A percentile compares a stretch with the other conserved stretches of the same genome.
These are phyloP conservation scores for Podospora pseudoanserina DNA, from an alignment of 495 filamentous ascomycete species.

Conservation along the genomic window DNA sequence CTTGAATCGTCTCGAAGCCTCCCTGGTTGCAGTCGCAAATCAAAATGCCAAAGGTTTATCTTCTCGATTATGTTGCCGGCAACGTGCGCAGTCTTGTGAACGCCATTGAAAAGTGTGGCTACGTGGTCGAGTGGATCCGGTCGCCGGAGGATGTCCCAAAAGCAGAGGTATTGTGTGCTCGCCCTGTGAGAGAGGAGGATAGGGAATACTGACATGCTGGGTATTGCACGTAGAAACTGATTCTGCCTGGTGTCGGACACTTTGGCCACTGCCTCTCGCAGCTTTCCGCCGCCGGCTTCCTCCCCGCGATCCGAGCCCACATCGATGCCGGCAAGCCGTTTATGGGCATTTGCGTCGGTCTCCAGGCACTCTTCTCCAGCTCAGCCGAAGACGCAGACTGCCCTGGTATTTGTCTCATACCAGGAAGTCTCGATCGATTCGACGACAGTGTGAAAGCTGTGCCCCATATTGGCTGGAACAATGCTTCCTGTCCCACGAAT, in stretches of 20 bases:
- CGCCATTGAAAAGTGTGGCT: slow-evolving; percentile 92
- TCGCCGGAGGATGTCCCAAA: slow-evolving; percentile 75
- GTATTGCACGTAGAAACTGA: slow-evolving; percentile 61
- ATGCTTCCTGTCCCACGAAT: slow-evolving; percentile 53
- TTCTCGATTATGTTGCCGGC: slow-evolving; percentile 75
- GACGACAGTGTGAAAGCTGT: slow-evolving; percentile 76
- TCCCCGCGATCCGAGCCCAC: slow-evolving; percentile 73
- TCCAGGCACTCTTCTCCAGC: slow-evolving; percentile 83
- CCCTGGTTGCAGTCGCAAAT: neutral
- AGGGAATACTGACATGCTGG: slow-evolving; percentile 1
- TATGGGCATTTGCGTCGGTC: slow-evolving; percentile 94
- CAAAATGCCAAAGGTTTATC: slow-evolving; percentile 83
- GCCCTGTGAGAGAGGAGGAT: neutral
- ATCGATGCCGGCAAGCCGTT: slow-evolving; percentile 88
- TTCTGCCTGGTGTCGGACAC: slow-evolving; percentile 93
- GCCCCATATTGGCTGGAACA: slow-evolving; percentile 98
- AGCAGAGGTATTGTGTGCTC: slow-evolving; percentile 62
- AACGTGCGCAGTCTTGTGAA: slow-evolving; percentile 95
- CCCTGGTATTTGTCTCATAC: slow-evolving; percentile 70
- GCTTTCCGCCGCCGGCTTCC: slow-evolving; percentile 71
- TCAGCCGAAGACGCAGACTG: slow-evolving; percentile 72
- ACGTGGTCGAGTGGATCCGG: slow-evolving; percentile 87
- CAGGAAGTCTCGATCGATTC: slow-evolving; percentile 69
- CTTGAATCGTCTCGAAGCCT: neutral
- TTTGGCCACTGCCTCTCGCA: slow-evolving; percentile 93